Percentiles rank a stretch among this genome's conserved stretches.
Evolutionary conservation across 2,329 filamentous ascomycete genomes (phyloP).

Genomic region (Xylariaceae sp.): DNA sequence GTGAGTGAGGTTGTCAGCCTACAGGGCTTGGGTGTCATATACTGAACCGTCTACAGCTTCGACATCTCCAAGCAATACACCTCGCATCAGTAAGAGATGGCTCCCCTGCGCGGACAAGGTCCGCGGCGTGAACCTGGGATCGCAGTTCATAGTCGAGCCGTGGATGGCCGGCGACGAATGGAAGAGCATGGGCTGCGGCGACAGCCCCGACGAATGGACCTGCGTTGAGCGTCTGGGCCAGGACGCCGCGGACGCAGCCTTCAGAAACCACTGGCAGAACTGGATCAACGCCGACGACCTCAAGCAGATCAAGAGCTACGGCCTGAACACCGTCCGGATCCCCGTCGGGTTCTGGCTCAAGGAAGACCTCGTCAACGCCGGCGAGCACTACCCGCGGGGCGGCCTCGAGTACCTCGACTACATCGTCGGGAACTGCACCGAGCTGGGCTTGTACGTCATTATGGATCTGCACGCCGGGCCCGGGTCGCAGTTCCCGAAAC

Average conservation of each 20-base stretch:
- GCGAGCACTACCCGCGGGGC: conserved; percentile 37
- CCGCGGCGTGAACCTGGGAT: conserved; percentile 45
- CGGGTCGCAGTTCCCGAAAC: conserved; percentile 36
- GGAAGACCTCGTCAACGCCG: conserved; percentile 39
- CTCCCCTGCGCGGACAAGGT: conserved; percentile 18
- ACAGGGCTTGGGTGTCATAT: too few species aligned
- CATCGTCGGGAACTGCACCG: conserved; percentile 39
- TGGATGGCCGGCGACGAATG: conserved; percentile 42
- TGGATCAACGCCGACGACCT: conserved; percentile 44
- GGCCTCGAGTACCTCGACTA: conserved; percentile 40
- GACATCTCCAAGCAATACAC: background rate
- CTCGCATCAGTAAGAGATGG: conserved; percentile 7
- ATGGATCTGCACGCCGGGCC: conserved; percentile 45
- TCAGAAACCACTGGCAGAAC: conserved; percentile 41
- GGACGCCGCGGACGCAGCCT: conserved; percentile 38
- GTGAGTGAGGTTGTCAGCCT: too few species aligned
- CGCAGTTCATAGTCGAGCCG: conserved; percentile 46
- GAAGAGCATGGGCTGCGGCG: conserved; percentile 41
- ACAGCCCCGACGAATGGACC: conserved; percentile 39
- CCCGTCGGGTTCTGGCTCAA: conserved; percentile 48
- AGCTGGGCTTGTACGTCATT: conserved; percentile 43
- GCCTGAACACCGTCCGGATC: conserved; percentile 44
- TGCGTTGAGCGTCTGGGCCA: conserved; percentile 42
- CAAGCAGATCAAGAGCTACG: conserved; percentile 37
- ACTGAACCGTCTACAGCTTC: conserved; percentile 2